Conservation (phyloP, 1,139 yeast genomes). For the Geotrichum aggregatum region DNA sequence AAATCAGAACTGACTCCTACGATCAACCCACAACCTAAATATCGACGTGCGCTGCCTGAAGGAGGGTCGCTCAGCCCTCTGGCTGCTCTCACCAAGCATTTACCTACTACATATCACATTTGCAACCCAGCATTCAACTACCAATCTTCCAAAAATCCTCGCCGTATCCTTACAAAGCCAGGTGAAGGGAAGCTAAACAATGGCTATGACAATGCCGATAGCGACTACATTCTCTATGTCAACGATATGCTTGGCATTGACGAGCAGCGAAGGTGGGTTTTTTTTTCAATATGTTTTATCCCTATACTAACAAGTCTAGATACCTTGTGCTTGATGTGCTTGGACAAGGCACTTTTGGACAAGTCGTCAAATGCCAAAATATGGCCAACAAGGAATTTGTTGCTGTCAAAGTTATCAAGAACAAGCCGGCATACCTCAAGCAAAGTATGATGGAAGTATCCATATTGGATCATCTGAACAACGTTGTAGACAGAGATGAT, state of each 20-base stretch:
- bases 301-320: conserved; percentile 50
- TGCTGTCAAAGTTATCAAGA: conserved; percentile 92
- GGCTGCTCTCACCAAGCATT: conserved; percentile 70
- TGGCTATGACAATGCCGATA: conserved; percentile 83
- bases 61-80: conserved; percentile 80
- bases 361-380: conserved; percentile 95
- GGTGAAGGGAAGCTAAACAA: conserved; percentile 76
- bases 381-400: conserved; percentile 80
- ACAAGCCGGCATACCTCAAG: conserved; percentile 85
- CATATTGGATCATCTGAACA: conserved; percentile 74
- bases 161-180: conserved; percentile 88
- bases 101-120: conserved; percentile 75
- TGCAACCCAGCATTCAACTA: conserved; percentile 88
- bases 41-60: conserved; percentile 73
- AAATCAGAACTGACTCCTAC: conserved; percentile 61
- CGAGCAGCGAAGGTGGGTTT: conserved; percentile 56
- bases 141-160: conserved; percentile 80
- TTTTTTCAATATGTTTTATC: conserved; percentile 42
- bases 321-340: conserved; percentile 84
- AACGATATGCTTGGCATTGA: conserved; percentile 89
- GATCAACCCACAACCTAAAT: conserved; percentile 65
- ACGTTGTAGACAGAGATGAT: conserved; percentile 62
- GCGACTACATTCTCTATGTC: conserved; percentile 88
- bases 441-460: conserved; percentile 91
- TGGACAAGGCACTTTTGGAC: conserved; percentile 98